These are phyloP conservation scores for Hypoxylon perforatum DNA, from an alignment of 495 filamentous ascomycete genomes.

Conservation along the genomic window DNA sequence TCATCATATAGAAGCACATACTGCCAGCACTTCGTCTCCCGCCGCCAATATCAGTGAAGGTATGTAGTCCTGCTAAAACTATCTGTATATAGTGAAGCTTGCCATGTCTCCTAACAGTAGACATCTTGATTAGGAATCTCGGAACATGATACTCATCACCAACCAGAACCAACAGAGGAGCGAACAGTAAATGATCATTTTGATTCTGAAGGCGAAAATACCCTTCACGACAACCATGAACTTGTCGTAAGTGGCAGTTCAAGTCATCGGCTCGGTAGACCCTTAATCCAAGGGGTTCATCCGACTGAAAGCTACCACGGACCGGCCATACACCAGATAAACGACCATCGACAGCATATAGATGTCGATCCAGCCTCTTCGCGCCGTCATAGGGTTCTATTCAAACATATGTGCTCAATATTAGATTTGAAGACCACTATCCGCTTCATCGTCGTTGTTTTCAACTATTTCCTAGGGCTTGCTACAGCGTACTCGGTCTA, in stretches of 20 bases:
- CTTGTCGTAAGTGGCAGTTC: no score
- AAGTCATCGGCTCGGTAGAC: no score
- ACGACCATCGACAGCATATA: background rate
- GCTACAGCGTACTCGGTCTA: slow-evolving; percentile 6
- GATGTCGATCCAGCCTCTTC: background rate
- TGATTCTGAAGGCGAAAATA: background rate
- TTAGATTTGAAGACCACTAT: slow-evolving; percentile 13
- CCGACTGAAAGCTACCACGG: background rate
- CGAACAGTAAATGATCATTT: background rate
- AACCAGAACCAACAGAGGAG: background rate
- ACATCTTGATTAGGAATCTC: background rate
- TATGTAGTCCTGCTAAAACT: background rate
- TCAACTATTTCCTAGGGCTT: slow-evolving; percentile 17
- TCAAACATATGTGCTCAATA: background rate
- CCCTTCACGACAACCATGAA: background rate
- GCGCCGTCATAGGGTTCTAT: background rate
- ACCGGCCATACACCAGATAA: background rate
- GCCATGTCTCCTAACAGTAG: background rate
- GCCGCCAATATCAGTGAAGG: background rate
- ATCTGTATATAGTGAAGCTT: background rate
- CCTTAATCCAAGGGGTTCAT: no score
- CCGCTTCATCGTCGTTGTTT: slow-evolving; percentile 22
- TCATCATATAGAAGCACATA: no score
- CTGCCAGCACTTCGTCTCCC: no score
- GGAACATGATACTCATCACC: background rate